Base-by-base conservation (phyloP, 2,329 filamentous ascomycete genomes). In the Colletotrichum lini region DNA sequence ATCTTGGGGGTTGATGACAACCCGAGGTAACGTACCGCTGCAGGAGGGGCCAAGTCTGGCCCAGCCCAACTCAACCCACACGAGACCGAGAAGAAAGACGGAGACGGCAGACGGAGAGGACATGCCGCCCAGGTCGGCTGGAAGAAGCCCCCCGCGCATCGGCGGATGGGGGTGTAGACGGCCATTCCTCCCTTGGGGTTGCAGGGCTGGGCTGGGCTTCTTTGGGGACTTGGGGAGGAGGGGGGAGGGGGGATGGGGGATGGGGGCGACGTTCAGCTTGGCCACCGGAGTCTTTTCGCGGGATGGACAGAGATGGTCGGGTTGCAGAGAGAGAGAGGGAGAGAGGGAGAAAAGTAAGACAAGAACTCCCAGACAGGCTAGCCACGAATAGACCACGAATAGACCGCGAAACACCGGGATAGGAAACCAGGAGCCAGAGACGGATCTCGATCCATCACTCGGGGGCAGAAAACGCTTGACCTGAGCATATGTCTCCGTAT, bases 271-370 rank as follows among this genome's bases (percentile, higher is more conserved):
- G 23, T 35, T 9, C 61, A 30, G 54, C 56, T 4, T 44, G 57
- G 64, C 44, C 42, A 15, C 42, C 68, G 64, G 64, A 67, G 58
- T 23, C 50, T 71, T 71, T 67, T 67, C 64, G 64, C 64, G 64
- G 68, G 68, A 71, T 71, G 57, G 26, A 38, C 12, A n/a, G 52
- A 9, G 3, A 16, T 47, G 42, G 44, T 47, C 13, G 44, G 45
- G 44, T 21, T 18, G 9, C n/a, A 30, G 1, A 30, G 30, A 30
- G 30, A 30, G 30, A 8, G 7, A 8, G 30, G 9, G 30, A 30
- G 30, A 9, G 30, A 30, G 23, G 23, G 30, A 30, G 30, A 30
- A 9, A 30, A 7, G 30, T 30, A 30, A 8, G 30, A 30, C 6
- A 8, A 30, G 30, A 30, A 30, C 16, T 38, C 21, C 10, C 15